Conservation (phyloP, 495 filamentous ascomycete species). For the Amniculicola lignicola region DNA sequence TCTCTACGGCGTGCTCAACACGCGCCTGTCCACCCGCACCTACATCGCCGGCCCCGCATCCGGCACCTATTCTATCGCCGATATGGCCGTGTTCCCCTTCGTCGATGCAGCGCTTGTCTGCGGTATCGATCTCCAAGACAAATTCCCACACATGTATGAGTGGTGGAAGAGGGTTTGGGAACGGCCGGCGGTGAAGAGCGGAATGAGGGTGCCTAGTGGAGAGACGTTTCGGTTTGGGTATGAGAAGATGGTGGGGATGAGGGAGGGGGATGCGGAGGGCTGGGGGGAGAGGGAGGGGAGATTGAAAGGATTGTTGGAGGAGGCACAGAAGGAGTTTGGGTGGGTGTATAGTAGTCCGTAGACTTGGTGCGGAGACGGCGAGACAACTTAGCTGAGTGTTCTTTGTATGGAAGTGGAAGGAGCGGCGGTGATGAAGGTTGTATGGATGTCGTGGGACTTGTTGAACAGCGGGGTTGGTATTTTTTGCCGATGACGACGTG, state of each 20-base stretch:
- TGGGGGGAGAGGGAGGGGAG: background rate
- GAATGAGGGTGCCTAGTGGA: slow-evolving; percentile 23
- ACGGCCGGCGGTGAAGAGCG: slow-evolving; percentile 35
- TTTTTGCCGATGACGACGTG: too few species aligned
- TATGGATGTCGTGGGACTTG: too few species aligned
- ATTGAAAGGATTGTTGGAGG: background rate
- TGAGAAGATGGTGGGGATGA: background rate
- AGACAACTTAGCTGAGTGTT: too few species aligned
- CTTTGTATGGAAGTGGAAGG: too few species aligned
- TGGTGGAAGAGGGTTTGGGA: slow-evolving; percentile 31
- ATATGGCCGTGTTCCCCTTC: slow-evolving; percentile 35
- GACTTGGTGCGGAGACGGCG: too few species aligned
- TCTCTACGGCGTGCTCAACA: slow-evolving; percentile 9
- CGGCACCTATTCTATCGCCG: slow-evolving; percentile 35
- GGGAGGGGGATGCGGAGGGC: background rate
- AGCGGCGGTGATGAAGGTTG: too few species aligned
- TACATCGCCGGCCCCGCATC: slow-evolving; percentile 31
- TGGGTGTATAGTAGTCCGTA: background rate
- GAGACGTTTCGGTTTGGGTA: background rate
- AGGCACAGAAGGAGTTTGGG: background rate
- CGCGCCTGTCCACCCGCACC: slow-evolving; percentile 20
- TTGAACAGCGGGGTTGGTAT: too few species aligned
- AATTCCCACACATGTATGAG: slow-evolving; percentile 27
- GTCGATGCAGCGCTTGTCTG: slow-evolving; percentile 23
- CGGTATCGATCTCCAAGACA: slow-evolving; percentile 28